These are phyloP conservation scores for Exophiala phaeomuriformis DNA, from an alignment of 2,329 filamentous ascomycete species.

Conservation along the genomic window DNA sequence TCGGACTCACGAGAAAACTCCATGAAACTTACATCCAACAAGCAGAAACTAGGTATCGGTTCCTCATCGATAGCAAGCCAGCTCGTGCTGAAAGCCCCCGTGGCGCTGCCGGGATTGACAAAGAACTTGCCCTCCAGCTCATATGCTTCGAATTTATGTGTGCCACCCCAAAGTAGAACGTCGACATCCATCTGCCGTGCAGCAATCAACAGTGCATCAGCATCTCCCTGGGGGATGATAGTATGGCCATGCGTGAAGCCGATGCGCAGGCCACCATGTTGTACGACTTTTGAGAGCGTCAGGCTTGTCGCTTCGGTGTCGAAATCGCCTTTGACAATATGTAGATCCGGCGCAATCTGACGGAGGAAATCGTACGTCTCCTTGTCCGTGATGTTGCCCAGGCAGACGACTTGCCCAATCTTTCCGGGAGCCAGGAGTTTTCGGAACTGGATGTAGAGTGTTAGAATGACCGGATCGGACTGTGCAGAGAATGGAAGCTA, in stretches of 20 bases:
- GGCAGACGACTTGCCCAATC: conserved; percentile 72
- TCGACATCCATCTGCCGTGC: conserved; percentile 66
- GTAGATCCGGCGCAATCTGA: conserved; percentile 63
- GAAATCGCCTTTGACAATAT: conserved; percentile 64
- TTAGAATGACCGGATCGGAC: conserved; percentile 5
- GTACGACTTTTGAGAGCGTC: conserved; percentile 61
- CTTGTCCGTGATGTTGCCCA: conserved; percentile 73
- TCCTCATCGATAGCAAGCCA: conserved; percentile 56
- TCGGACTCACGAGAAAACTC: too few species aligned
- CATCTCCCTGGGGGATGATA: conserved; percentile 62
- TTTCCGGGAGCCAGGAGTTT: conserved; percentile 77
- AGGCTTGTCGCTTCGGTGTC: conserved; percentile 60
- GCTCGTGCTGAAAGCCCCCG: conserved; percentile 56
- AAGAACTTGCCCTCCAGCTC: conserved; percentile 67
- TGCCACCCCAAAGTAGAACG: conserved; percentile 61
- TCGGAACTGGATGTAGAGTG: conserved; percentile 56
- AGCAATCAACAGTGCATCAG: conserved; percentile 59
- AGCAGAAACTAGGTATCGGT: conserved; percentile 81
- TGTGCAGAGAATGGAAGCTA: neutral
- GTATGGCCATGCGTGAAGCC: conserved; percentile 65
- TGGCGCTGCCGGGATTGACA: conserved; percentile 61
- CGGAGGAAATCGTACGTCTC: conserved; percentile 74
- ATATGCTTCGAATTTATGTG: conserved; percentile 63
- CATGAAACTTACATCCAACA: conserved; percentile 79
- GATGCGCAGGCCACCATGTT: conserved; percentile 60